Evolutionary conservation across 2,329 filamentous ascomycete genomes (phyloP).

Genomic region (Trichoderma semiorbis): DNA sequence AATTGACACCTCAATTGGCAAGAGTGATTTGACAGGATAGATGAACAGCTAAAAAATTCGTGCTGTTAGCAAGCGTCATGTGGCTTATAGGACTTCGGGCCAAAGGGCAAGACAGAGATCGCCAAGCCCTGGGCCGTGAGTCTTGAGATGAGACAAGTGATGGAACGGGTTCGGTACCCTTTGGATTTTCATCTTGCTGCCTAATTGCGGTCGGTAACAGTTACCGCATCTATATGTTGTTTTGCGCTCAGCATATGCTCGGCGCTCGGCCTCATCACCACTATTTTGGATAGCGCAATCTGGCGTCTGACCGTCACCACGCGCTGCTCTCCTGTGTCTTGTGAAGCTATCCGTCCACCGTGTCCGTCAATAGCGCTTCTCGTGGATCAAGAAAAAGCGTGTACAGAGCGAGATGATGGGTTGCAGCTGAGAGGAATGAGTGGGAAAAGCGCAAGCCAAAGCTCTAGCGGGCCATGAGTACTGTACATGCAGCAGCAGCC

Average conservation of each 20-base stretch:
- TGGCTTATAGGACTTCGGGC: not conserved
- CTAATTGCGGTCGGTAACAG: not conserved
- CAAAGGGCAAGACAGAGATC: not conserved
- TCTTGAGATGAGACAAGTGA: not conserved
- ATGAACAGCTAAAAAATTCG: conserved; percentile 21
- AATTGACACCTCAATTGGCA: conserved; percentile 21
- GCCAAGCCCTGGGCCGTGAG: not conserved
- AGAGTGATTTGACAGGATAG: conserved; percentile 23
- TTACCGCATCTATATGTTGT: not conserved
- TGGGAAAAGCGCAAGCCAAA: not conserved
- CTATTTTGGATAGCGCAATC: not conserved
- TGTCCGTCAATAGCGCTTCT: not conserved
- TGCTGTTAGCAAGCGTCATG: not conserved
- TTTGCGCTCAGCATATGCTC: not conserved
- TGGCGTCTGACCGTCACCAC: not conserved
- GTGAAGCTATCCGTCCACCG: not conserved
- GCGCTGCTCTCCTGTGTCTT: not conserved
- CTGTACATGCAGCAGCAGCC: not conserved
- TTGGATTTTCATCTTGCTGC: conserved; percentile 20
- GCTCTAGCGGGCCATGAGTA: not conserved
- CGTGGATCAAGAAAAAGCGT: not conserved
- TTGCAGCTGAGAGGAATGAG: not conserved
- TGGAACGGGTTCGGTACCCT: conserved; percentile 15
- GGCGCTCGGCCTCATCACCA: conserved; percentile 7
- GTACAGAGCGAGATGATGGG: not conserved